Base-by-base conservation (phyloP, 1,284 basidiomycete genomes). In the Earliella scabrosa region DNA sequence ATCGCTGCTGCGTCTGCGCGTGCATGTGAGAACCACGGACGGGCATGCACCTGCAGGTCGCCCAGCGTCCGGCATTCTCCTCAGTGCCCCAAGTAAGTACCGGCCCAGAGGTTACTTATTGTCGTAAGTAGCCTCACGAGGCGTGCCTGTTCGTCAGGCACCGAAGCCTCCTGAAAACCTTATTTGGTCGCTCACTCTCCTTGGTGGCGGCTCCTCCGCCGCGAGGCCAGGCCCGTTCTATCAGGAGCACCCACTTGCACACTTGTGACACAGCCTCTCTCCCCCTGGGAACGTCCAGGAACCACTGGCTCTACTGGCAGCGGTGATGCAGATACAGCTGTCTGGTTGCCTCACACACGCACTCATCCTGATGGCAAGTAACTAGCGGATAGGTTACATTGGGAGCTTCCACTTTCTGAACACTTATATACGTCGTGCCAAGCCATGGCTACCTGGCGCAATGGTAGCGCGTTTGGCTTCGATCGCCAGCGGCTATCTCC, bases 391-490 rank as follows among this genome's bases (percentile, higher is more conserved):
- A n/a, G n/a, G n/a, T n/a, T n/a, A n/a, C n/a, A n/a, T n/a, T n/a
- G n/a, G n/a, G n/a, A n/a, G n/a, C n/a, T n/a, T n/a, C n/a, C n/a
- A n/a, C n/a, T n/a, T n/a, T n/a, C n/a, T n/a, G n/a, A n/a, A n/a
- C n/a, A n/a, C n/a, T n/a, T n/a, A n/a, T n/a, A n/a, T n/a, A n/a
- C n/a, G n/a, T n/a, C n/a, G n/a, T n/a, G n/a, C n/a, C n/a, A n/a
- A n/a, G 18, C 24, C 27, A 73, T 64, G 82, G 82, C 80, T 83
- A 80, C 82, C 82, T 86, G 75, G 83, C 84, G 82, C 83, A 86
- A 86, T 86, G 87, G 86, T 87, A 88, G 86, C 86, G 87, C 86
- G 87, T 89, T 87, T 88, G 87, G 86, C 87, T 88, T 88, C 87
- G 87, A 89, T 83, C 67, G n/a, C n/a, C n/a, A n/a, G n/a, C n/a